Conservation (phyloP, 805 yeast species). For the Hanseniaspora occidentalis region DNA sequence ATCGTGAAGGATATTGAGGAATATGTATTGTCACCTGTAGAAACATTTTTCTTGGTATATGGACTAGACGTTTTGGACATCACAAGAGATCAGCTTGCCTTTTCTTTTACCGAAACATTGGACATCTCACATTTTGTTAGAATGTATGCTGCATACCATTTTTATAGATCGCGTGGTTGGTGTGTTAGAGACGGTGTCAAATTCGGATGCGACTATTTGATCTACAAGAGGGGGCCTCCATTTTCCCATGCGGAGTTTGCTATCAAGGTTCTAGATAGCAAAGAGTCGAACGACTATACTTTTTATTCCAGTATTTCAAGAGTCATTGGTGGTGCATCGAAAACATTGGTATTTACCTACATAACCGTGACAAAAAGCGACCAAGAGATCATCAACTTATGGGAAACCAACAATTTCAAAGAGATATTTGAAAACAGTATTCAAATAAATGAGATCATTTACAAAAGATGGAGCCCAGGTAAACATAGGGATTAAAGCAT, state of each 20-base stretch:
- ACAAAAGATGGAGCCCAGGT: constrained; percentile 78
- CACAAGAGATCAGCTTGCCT: constrained; percentile 12
- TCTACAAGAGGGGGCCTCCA: constrained; percentile 90
- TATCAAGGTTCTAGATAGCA: constrained; percentile 24
- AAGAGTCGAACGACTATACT: constrained; percentile 30
- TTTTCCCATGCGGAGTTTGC: constrained; percentile 89
- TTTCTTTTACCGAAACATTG: constrained; percentile 6
- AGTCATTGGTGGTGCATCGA: constrained; percentile 79
- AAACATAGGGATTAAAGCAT: constrained; percentile 60
- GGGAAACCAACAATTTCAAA: constrained; percentile 10
- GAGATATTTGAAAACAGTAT: constrained; percentile 29
- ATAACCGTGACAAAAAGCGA: constrained; percentile 42
- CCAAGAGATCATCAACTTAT: constrained; percentile 17
- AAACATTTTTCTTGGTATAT: constrained; percentile 49
- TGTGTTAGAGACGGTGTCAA: constrained; percentile 86
- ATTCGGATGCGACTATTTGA: constrained; percentile 75
- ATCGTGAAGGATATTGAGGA: constrained; percentile 21
- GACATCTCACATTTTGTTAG: constrained; percentile 32
- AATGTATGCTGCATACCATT: constrained; percentile 68
- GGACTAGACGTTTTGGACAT: constrained; percentile 40
- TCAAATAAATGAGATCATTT: constrained; percentile 50
- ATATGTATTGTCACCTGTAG: constrained; percentile 15
- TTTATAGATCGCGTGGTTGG: constrained; percentile 86
- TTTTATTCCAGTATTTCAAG: constrained; percentile 64
- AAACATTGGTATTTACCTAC: constrained; percentile 56